Evolutionary conservation across 345 rosid genomes (phyloP), one percentile per base, ranked within the genome.

Genomic region (Odontarrhena argentea): DNA sequence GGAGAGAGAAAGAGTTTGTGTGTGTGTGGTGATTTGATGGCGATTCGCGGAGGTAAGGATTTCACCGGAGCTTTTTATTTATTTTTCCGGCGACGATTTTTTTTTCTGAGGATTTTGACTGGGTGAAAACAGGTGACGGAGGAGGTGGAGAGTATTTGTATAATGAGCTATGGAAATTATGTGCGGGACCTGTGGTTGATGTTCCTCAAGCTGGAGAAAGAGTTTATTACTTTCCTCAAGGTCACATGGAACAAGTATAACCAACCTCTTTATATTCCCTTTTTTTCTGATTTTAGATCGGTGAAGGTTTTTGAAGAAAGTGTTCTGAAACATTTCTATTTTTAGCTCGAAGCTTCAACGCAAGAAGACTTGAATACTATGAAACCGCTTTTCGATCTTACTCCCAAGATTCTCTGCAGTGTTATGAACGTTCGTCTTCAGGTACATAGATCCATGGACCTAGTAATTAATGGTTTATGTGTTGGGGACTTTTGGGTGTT

Each of bases 161-260:
- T 49, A 65, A 71, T 30, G 94, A 86, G 87, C 67, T 88, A 28
- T 93, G 98, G 98, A 87, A 83, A 68, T 83, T 85, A 28, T 88
- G 94, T 63, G 96, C 98, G 14, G 97, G 97, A 24, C 90, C 96
- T 57, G 68, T 86, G 7, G 94, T 88, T 53, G 94, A 88, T 51
- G 80, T 90, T 48, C 98, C 98, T 9, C 78, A 70, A 68, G 22
- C 44, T 48, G 75, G 69, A 24, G 86, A 88, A 67, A 78, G 81
- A 52, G 97, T 93, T 12, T 87, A 69, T 79, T 93, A 92, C 63
- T 86, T 92, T 65, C 97, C 98, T 35, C 98, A 92, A 74, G 98
- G 97, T 10, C 97, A 93, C 79, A 87, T 93, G 92, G 97, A 93
- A 59, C 98, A 93, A 76, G 98, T 78, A 68, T 58, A 77, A 58